A percentile compares a stretch with the other conserved stretches of the same genome.
These are phyloP conservation scores for Termitomyces sp. DNA, from an alignment of 768 basidiomycete genomes.

Conservation along the genomic window DNA sequence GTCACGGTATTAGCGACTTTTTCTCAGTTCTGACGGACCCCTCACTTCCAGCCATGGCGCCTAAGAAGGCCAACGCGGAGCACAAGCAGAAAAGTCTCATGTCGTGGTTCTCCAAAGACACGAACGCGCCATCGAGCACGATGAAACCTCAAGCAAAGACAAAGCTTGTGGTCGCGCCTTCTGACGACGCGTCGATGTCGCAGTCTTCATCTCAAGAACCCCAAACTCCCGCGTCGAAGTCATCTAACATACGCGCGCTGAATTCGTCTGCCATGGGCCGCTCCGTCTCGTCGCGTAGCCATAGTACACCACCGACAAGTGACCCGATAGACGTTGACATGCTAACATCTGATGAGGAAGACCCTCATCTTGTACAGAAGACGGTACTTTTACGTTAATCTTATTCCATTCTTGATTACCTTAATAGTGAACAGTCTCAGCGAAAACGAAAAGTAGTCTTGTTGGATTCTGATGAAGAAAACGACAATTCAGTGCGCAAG, in stretches of 20 bases:
- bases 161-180: slow-evolving; percentile 17
- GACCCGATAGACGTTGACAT: slow-evolving; percentile 78
- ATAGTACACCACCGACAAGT: slow-evolving; percentile 74
- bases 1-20: background rate
- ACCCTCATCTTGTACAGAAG: slow-evolving; percentile 24
- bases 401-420: background rate
- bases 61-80: slow-evolving; percentile 41
- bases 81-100: slow-evolving; percentile 69
- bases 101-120: slow-evolving; percentile 55
- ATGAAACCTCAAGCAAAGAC: slow-evolving; percentile 17
- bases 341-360: slow-evolving; percentile 50
- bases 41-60: slow-evolving; percentile 28
- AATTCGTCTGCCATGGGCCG: slow-evolving; percentile 39
- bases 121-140: slow-evolving; percentile 21
- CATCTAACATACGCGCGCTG: slow-evolving; percentile 22
- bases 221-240: slow-evolving; percentile 38
- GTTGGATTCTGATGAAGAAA: slow-evolving; percentile 66
- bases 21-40: background rate
- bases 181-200: slow-evolving; percentile 30
- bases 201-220: slow-evolving; percentile 32
- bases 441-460: slow-evolving; percentile 68
- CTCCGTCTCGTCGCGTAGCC: slow-evolving; percentile 44
- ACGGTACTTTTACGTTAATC: slow-evolving; percentile 5
- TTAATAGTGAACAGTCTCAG: slow-evolving; percentile 25
- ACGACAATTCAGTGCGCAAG: slow-evolving; percentile 17